phyloP scores from a whole-genome alignment of 73 alveolate genomes.

The Tetrahymena thermophila region DNA sequence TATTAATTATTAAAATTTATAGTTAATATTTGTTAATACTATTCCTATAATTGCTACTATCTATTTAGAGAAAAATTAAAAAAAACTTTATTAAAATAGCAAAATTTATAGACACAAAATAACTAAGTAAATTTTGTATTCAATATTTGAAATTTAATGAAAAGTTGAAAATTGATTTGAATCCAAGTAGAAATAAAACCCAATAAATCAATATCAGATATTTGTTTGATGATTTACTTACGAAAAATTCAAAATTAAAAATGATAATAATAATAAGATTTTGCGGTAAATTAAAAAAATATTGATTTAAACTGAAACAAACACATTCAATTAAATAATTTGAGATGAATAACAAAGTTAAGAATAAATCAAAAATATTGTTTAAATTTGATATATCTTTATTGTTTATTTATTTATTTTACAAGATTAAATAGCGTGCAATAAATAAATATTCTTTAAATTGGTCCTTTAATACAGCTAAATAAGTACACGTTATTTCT shows the following conservation, averaged over 20 bases:
- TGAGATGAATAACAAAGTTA: too few relatives aligned
- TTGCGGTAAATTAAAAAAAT: neutral
- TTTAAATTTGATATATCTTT: neutral
- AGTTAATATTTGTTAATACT: too few relatives aligned
- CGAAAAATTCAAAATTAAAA: neutral
- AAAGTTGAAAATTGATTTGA: too few relatives aligned
- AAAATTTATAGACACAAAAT: too few relatives aligned
- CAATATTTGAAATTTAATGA: too few relatives aligned
- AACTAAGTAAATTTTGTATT: too few relatives aligned
- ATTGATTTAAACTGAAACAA: neutral
- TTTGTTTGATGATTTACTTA: too few relatives aligned
- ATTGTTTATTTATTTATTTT: neutral
- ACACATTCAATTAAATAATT: neutral
- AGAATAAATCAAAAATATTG: neutral
- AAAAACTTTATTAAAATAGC: too few relatives aligned
- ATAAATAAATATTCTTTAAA: neutral
- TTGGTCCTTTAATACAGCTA: neutral
- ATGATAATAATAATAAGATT: neutral
- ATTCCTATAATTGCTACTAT: too few relatives aligned
- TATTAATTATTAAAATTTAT: too few relatives aligned
- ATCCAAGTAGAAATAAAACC: neutral
- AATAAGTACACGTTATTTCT: neutral
- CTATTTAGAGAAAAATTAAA: too few relatives aligned
- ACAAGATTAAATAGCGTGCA: too few relatives aligned
- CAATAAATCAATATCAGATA: neutral